These are phyloP conservation scores for Hyphopichia buzzinii DNA, from an alignment of 1,139 yeast genomes.

Conservation along the genomic window DNA sequence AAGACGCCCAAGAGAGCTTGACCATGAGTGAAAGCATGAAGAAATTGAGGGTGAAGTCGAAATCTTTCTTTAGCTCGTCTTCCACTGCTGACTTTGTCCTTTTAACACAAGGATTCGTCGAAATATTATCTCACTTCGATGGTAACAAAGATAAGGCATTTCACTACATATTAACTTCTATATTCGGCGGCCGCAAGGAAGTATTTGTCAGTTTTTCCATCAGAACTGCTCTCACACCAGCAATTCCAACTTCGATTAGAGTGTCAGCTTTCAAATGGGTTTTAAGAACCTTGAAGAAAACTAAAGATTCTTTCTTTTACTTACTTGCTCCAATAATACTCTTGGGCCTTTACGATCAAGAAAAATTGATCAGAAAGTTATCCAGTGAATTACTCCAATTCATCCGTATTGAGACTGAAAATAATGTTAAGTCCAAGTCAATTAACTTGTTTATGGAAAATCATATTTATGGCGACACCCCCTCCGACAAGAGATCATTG, in stretches of 20 bases:
- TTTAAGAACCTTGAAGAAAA: slow-evolving; percentile 32
- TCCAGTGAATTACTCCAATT: slow-evolving; percentile 22
- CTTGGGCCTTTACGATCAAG: slow-evolving; percentile 33
- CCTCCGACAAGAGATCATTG: slow-evolving; percentile 46
- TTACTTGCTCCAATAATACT: slow-evolving; percentile 37
- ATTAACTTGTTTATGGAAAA: slow-evolving; percentile 35
- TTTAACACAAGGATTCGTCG: slow-evolving; percentile 39
- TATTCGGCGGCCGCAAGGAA: slow-evolving; percentile 16
- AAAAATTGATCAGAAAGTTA: slow-evolving; percentile 27
- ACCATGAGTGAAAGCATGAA: slow-evolving; percentile 23
- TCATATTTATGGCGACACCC: slow-evolving; percentile 38
- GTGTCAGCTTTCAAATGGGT: slow-evolving; percentile 41
- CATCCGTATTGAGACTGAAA: slow-evolving; percentile 17
- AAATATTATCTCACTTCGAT: slow-evolving; percentile 21
- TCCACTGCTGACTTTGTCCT: slow-evolving; percentile 43
- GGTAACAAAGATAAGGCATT: neutral
- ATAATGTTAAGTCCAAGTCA: slow-evolving; percentile 21
- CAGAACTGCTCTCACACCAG: slow-evolving; percentile 55
- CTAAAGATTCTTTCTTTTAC: slow-evolving; percentile 22
- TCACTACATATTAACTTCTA: slow-evolving; percentile 7
- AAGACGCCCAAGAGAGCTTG: slow-evolving; percentile 8
- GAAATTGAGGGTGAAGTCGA: slow-evolving; percentile 17
- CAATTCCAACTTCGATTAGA: slow-evolving; percentile 58
- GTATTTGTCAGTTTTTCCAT: slow-evolving; percentile 48
- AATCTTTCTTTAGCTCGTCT: slow-evolving; percentile 39